Evolutionary conservation across 2,329 filamentous ascomycete genomes (phyloP).

Genomic region (Truncatella angustata): DNA sequence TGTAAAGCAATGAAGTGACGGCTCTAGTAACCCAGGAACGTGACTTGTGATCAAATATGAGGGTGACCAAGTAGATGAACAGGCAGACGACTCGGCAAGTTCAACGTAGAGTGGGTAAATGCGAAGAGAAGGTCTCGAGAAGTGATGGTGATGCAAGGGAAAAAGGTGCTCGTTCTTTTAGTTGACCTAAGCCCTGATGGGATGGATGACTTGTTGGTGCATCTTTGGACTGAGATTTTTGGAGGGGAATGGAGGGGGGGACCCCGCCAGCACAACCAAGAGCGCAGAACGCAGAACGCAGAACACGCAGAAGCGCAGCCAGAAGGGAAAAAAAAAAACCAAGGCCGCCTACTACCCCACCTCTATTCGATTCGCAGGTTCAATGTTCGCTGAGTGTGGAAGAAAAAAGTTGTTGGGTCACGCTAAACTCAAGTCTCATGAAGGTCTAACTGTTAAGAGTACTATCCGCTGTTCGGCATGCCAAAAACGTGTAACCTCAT

Average conservation of each 20-base stretch:
- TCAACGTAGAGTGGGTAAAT: too few species aligned
- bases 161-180: too few species aligned
- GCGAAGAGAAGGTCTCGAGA: too few species aligned
- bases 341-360: conserved; percentile 3
- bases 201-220: conserved; percentile 6
- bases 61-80: too few species aligned
- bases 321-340: background rate
- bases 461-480: background rate
- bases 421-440: background rate
- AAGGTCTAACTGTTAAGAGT: background rate
- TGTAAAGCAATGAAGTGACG: too few species aligned
- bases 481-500: background rate
- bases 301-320: background rate
- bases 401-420: conserved; percentile 7
- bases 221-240: conserved; percentile 5
- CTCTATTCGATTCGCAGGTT: background rate
- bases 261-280: background rate
- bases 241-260: conserved; percentile 1
- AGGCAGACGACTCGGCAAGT: too few species aligned
- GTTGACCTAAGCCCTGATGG: conserved; percentile 9
- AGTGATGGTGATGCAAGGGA: too few species aligned
- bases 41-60: too few species aligned
- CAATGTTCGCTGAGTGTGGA: background rate
- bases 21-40: too few species aligned
- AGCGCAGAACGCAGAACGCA: too few species aligned